Conservation (phyloP, 2,329 filamentous ascomycete genomes). For the Leptographium lundbergii region DNA sequence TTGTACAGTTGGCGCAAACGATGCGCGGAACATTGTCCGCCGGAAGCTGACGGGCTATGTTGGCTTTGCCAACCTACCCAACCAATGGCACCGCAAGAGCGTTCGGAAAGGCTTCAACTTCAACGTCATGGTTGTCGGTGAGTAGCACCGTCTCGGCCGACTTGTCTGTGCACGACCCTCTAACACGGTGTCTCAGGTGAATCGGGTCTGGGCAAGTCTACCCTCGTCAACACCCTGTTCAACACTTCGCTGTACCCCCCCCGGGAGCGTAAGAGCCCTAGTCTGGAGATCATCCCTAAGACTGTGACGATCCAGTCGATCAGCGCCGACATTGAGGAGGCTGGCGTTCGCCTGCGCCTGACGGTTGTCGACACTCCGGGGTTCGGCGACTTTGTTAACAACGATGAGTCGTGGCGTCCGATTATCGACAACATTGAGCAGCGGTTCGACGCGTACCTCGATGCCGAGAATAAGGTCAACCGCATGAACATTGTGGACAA, state of each 20-base stretch:
- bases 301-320: slow-evolving; percentile 91
- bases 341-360: slow-evolving; percentile 86
- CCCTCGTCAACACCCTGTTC: slow-evolving; percentile 97
- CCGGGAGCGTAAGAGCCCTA: slow-evolving; percentile 95
- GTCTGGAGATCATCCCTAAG: slow-evolving; percentile 97
- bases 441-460: slow-evolving; percentile 94
- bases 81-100: slow-evolving; percentile 99
- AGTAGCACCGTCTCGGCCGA: slow-evolving; percentile 21
- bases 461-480: slow-evolving; percentile 99
- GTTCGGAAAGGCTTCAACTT: slow-evolving; percentile 99
- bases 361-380: slow-evolving; percentile 97
- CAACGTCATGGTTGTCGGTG: slow-evolving; percentile 99
- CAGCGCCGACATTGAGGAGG: slow-evolving; percentile 95
- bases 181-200: slow-evolving; percentile 51
- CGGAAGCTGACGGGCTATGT: slow-evolving; percentile 98
- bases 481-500: slow-evolving; percentile 99
- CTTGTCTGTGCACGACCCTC: not conserved
- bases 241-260: slow-evolving; percentile 98
- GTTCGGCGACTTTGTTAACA: slow-evolving; percentile 99
- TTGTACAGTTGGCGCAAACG: slow-evolving; percentile 34
- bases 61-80: slow-evolving; percentile 95
- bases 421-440: slow-evolving; percentile 99
- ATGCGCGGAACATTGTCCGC: slow-evolving; percentile 91
- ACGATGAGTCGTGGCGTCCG: slow-evolving; percentile 97
- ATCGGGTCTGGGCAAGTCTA: slow-evolving; percentile 98